Evolutionary conservation across 2,329 filamentous ascomycete species (phyloP).

Genomic region (Arthrobotrys musiformis): DNA sequence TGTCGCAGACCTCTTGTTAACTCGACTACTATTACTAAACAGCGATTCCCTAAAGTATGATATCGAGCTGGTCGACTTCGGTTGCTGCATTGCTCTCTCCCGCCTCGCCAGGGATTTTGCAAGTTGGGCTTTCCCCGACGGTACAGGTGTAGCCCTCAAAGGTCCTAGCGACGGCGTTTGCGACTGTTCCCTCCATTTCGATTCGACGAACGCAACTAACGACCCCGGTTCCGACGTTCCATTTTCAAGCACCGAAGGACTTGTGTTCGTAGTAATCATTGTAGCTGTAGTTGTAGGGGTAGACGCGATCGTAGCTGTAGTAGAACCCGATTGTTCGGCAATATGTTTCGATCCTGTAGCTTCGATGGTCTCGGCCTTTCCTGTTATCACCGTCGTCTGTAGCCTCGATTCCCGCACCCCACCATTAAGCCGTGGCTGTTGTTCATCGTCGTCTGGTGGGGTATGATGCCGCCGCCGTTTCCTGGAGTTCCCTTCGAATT

Average conservation of each 20-base stretch:
- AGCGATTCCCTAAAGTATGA: not conserved
- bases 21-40: not conserved
- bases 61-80: not conserved
- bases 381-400: not conserved
- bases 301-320: slow-evolving; percentile 6
- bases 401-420: not conserved
- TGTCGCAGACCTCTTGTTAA: slow-evolving; percentile 40
- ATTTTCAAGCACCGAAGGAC: not conserved
- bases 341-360: not conserved
- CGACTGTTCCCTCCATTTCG: slow-evolving; percentile 38
- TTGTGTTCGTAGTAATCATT: slow-evolving; percentile 2
- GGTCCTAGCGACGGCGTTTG: slow-evolving; percentile 13
- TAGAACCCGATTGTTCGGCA: slow-evolving; percentile 16
- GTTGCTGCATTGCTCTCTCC: slow-evolving; percentile 2
- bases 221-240: not conserved
- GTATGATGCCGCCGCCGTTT: slow-evolving; percentile 43
- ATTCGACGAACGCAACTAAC: slow-evolving; percentile 41
- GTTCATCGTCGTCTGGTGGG: slow-evolving; percentile 5
- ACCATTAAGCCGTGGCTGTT: slow-evolving; percentile 2
- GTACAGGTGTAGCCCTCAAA: not conserved
- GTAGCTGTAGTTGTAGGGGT: not conserved
- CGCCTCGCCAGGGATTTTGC: slow-evolving; percentile 29
- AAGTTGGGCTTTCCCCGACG: slow-evolving; percentile 15
- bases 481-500: slow-evolving; percentile 39
- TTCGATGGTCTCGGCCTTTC: not conserved